Evolutionary conservation across 73 alveolate genomes (phyloP).

Genomic region (Stentor coeruleus): DNA sequence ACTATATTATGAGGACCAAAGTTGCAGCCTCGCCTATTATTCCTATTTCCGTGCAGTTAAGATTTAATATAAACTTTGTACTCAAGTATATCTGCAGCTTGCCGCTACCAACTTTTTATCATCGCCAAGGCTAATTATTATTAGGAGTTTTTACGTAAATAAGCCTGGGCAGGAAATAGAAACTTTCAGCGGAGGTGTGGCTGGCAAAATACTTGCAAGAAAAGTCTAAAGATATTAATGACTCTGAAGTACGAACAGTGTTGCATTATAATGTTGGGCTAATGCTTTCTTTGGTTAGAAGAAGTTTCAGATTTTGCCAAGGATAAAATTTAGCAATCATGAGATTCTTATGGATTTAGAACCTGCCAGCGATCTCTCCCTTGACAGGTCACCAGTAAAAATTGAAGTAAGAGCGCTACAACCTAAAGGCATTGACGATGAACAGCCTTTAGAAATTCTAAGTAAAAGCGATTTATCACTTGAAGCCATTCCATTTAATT

Average conservation of each 20-base stretch:
- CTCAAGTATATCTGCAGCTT: slow-evolving; percentile 87
- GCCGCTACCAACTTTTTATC: slow-evolving; percentile 97
- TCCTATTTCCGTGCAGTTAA: slow-evolving; percentile 94
- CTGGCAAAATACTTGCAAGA: slow-evolving; percentile 96
- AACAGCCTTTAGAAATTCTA: background rate
- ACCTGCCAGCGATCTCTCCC: background rate
- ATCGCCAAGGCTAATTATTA: slow-evolving; percentile 82
- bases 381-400: slow-evolving; percentile 19
- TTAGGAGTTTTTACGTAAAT: slow-evolving; percentile 98
- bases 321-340: background rate
- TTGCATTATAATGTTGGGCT: slow-evolving; percentile 17
- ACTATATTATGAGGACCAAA: slow-evolving; percentile 92
- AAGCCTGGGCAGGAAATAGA: slow-evolving; percentile 96
- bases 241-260: slow-evolving; percentile 5
- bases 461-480: background rate
- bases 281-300: background rate
- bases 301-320: background rate
- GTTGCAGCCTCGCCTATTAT: slow-evolving; percentile 98
- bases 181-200: slow-evolving; percentile 98
- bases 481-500: too few species aligned
- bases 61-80: slow-evolving; percentile 95
- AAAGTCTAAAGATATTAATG: slow-evolving; percentile 58
- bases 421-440: background rate
- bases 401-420: background rate
- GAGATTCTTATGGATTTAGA: background rate